Evolutionary conservation across 2,329 filamentous ascomycete species (phyloP), one percentile per base, ranked within the genome.

Genomic region (Fusarium goolgardi): DNA sequence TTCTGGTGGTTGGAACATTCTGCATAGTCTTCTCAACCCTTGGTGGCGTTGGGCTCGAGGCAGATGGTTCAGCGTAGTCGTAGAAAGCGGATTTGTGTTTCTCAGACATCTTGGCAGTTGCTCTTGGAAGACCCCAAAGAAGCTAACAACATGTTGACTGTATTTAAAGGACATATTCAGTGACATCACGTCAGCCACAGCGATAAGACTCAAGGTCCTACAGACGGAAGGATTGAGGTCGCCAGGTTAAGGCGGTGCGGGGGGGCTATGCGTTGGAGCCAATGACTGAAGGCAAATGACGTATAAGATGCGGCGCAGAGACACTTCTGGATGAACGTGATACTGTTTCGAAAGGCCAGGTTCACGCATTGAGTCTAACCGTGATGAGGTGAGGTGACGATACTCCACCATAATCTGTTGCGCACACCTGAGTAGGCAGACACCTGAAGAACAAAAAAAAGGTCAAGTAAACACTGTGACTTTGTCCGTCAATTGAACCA

Each of bases 161-260:
- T 29, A 51, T 20, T 13, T 51, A 51, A 51, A 21, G 10, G 34
- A 2, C 13, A 20, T 16, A 10, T n/a, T n/a, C 8, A 35, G 34
- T 51, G 23, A 51, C 47, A 51, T 63, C 50, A 63, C 43, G 59
- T 63, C 50, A 63, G 43, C 59, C 37, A 50, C 37, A n/a, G 15
- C 12, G 45, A 39, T 47, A 51, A 51, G 34, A 51, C 2, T 7
- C 5, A 27, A 9, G 9, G 23, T 21, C 23, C 18, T n/a, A 10
- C 20, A 23, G 6, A 18, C 15, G 11, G 8, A 11, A 45, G 34
- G 21, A 55, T 41, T 16, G 13, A 21, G 47, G 34, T 51, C 47
- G 40, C 21, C 23, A 39, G 34, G 10, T 8, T 40, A 31, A 29
- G 58, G 59, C 60, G 56, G 25, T 63, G 35, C 39, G n/a, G 52